A percentile compares a stretch with the other conserved stretches of the same genome.
Conservation (phyloP, 768 basidiomycete species). For the Mycena maculata region DNA sequence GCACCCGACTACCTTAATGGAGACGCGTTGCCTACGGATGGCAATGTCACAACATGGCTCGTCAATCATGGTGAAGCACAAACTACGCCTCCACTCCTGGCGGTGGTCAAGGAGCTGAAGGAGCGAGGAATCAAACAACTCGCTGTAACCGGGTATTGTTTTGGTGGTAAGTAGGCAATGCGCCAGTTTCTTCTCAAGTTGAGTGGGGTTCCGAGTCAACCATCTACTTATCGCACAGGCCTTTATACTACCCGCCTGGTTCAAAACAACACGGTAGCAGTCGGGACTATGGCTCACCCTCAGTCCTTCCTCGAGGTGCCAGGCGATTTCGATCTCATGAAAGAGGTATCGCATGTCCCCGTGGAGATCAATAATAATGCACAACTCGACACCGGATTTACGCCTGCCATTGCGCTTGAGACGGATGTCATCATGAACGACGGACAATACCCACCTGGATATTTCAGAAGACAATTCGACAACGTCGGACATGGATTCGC, state of each 20-base stretch:
- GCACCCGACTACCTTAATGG: constrained; percentile 36
- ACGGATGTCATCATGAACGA: constrained; percentile 29
- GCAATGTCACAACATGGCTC: constrained; percentile 46
- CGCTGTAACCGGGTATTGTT: constrained; percentile 51
- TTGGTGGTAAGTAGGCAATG: constrained; percentile 37
- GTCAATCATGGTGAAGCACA: constrained; percentile 43
- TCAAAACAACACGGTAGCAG: constrained; percentile 36
- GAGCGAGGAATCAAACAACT: constrained; percentile 49
- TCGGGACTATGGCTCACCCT: constrained; percentile 35
- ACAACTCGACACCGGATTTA: constrained; percentile 35
- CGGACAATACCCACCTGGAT: constrained; percentile 28
- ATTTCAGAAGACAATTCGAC: constrained; percentile 32
- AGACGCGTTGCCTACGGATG: constrained; percentile 23
- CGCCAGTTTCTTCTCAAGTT: not conserved
- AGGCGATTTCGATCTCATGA: constrained; percentile 30
- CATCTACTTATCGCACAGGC: constrained; percentile 7
- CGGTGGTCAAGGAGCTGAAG: constrained; percentile 48
- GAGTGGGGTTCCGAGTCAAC: too few species aligned
- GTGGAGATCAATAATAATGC: constrained; percentile 36
- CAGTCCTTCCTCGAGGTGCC: constrained; percentile 30
- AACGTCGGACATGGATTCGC: constrained; percentile 36
- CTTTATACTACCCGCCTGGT: constrained; percentile 33
- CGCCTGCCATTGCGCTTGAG: constrained; percentile 29
- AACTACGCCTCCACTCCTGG: constrained; percentile 47
- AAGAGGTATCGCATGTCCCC: constrained; percentile 31